These are phyloP conservation scores for Spergularia bocconei DNA, from an alignment of 148 eudicot species.

Conservation along the genomic window DNA sequence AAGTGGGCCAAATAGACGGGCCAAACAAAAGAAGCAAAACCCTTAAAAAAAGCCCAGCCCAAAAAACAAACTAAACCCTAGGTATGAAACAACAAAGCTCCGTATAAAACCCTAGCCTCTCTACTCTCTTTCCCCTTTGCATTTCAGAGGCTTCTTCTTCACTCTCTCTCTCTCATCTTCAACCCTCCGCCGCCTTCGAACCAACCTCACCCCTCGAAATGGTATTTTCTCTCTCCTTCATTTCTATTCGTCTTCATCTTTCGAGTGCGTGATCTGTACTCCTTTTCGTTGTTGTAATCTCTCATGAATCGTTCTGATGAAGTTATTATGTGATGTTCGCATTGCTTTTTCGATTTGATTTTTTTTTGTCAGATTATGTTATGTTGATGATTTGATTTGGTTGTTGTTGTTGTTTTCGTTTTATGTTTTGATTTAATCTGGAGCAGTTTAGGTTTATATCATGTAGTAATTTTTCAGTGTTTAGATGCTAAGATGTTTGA, in stretches of 20 bases:
- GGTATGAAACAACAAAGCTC: background rate
- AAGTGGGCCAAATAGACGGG: background rate
- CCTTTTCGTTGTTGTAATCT: background rate
- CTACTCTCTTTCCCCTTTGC: background rate
- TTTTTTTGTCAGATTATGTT: no score
- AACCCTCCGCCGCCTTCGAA: constrained; percentile 1
- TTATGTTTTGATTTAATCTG: no score
- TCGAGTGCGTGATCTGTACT: background rate
- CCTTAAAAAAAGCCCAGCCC: background rate
- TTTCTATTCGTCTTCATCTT: no score
- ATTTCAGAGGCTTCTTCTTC: background rate
- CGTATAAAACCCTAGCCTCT: constrained; percentile 12
- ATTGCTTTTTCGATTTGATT: no score
- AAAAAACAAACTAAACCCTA: constrained; percentile 25
- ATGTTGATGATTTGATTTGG: no score
- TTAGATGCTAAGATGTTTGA: no score
- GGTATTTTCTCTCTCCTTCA: constrained; percentile 21
- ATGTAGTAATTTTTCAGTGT: no score
- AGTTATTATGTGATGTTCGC: no score
- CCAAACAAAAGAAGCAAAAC: background rate
- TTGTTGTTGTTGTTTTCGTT: no score
- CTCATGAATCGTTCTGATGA: background rate
- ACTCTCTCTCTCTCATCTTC: background rate
- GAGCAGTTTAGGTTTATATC: no score
- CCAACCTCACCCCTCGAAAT: background rate